phyloP scores from a whole-genome alignment of 2,329 filamentous ascomycete species.

The Xylariaceae sp. region DNA sequence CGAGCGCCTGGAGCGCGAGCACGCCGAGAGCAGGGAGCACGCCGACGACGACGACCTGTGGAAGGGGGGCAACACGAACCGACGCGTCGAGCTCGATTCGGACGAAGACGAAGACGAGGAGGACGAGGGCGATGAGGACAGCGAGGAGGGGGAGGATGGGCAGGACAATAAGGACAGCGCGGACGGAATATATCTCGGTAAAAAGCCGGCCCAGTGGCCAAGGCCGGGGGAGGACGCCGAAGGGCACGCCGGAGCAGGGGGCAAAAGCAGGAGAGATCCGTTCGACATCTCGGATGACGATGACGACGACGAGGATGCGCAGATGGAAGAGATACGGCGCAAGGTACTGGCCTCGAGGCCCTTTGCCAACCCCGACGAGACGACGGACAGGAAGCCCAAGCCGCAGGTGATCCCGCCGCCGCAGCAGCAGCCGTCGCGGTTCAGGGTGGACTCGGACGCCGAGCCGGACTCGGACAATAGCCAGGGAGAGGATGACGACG shows the following conservation, averaged over 20 bases:
- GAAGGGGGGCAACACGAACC: constrained; percentile 86
- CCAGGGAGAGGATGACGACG: constrained; percentile 37
- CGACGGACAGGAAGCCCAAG: constrained; percentile 42
- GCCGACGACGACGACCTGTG: constrained; percentile 68
- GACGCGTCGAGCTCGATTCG: constrained; percentile 43
- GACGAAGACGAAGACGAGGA: constrained; percentile 43
- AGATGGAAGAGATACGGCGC: constrained; percentile 87
- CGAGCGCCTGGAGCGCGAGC: constrained; percentile 81
- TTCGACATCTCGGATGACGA: constrained; percentile 72
- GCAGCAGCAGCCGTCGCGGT: constrained; percentile 30
- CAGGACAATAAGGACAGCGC: constrained; percentile 36
- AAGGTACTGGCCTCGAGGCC: constrained; percentile 88
- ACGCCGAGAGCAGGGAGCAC: constrained; percentile 66
- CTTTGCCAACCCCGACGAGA: constrained; percentile 56
- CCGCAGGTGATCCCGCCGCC: constrained; percentile 57
- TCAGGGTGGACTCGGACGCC: constrained; percentile 55
- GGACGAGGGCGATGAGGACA: constrained; percentile 36
- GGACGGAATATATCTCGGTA: constrained; percentile 56
- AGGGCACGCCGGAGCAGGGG: too few species aligned
- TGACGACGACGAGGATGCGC: constrained; percentile 65
- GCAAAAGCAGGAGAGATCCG: too few species aligned
- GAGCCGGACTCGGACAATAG: constrained; percentile 66
- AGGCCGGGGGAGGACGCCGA: constrained; percentile 31
- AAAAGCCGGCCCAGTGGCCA: constrained; percentile 34
- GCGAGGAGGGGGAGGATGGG: constrained; percentile 31